Conservation (phyloP, 2,329 filamentous ascomycete species). For the Monosporascus ibericus region DNA sequence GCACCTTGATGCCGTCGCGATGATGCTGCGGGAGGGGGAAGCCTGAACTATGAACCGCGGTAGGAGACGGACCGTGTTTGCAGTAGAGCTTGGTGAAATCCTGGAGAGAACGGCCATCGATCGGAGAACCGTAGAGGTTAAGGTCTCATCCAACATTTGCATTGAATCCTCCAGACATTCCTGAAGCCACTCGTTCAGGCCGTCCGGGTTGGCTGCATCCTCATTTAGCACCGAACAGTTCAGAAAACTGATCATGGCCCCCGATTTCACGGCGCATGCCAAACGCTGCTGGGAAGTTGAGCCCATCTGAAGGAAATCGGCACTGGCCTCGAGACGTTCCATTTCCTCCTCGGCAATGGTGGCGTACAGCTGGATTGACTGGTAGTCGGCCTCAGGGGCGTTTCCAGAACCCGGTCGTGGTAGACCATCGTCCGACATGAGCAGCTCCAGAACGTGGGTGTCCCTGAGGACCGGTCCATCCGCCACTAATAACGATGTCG, state of each 20-base stretch:
- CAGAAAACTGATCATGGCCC: conserved; percentile 74
- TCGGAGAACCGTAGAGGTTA: conserved; percentile 75
- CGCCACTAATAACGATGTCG: conserved; percentile 66
- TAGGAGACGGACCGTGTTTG: conserved; percentile 70
- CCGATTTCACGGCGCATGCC: conserved; percentile 78
- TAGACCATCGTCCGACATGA: conserved; percentile 53
- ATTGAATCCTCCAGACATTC: conserved; percentile 69
- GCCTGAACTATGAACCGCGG: conserved; percentile 86
- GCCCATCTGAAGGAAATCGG: conserved; percentile 82
- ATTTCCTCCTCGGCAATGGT: conserved; percentile 76
- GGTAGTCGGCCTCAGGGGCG: conserved; percentile 45
- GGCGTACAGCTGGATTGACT: conserved; percentile 58
- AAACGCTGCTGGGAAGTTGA: conserved; percentile 82
- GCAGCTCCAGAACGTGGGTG: conserved; percentile 65
- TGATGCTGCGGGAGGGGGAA: conserved; percentile 60
- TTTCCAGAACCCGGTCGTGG: conserved; percentile 35
- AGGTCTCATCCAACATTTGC: conserved; percentile 73
- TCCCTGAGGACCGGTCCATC: conserved; percentile 54
- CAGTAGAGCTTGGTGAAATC: conserved; percentile 65
- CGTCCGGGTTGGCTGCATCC: conserved; percentile 71
- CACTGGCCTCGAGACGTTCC: conserved; percentile 77
- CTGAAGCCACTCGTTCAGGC: conserved; percentile 80
- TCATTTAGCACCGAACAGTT: conserved; percentile 81
- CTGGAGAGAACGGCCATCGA: conserved; percentile 77
- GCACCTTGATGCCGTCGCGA: conserved; percentile 74